Conservation (phyloP, 2,329 filamentous ascomycete genomes). For the Aspergillus proliferans region DNA sequence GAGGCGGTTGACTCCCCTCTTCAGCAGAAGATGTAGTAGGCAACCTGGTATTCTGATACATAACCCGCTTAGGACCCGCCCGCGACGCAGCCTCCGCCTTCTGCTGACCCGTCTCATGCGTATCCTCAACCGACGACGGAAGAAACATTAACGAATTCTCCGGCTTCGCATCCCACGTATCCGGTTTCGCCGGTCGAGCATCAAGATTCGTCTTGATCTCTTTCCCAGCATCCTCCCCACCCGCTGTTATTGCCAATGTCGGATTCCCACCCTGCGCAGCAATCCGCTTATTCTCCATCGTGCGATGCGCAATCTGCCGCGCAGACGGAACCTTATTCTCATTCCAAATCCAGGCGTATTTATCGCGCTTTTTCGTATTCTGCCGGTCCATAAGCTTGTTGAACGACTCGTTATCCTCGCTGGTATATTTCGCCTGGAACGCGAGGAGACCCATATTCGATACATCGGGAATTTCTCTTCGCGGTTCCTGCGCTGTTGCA, state of each 20-base stretch:
- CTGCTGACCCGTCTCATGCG: constrained; percentile 56
- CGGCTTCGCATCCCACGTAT: constrained; percentile 68
- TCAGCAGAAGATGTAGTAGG: constrained; percentile 39
- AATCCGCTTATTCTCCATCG: constrained; percentile 63
- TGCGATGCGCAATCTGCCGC: constrained; percentile 53
- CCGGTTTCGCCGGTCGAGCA: constrained; percentile 68
- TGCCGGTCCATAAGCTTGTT: constrained; percentile 86
- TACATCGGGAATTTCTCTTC: constrained; percentile 54
- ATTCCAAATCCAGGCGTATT: constrained; percentile 82
- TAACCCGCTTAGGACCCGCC: constrained; percentile 68
- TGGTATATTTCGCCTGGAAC: constrained; percentile 91
- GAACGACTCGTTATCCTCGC: constrained; percentile 96
- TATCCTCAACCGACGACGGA: constrained; percentile 47
- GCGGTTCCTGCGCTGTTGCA: constrained; percentile 21
- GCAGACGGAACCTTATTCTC: constrained; percentile 72
- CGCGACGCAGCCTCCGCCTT: constrained; percentile 63
- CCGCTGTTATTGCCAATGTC: constrained; percentile 43
- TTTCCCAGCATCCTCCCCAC: constrained; percentile 40
- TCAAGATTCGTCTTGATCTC: constrained; percentile 57
- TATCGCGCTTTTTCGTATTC: constrained; percentile 75
- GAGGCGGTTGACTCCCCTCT: constrained; percentile 43
- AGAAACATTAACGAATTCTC: constrained; percentile 84
- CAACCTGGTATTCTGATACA: constrained; percentile 78
- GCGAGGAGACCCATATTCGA: constrained; percentile 70
- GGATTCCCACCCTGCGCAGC: constrained; percentile 55